phyloP scores from a whole-genome alignment of 371 early-diverging fungal species.

The Mortierella sp. region DNA sequence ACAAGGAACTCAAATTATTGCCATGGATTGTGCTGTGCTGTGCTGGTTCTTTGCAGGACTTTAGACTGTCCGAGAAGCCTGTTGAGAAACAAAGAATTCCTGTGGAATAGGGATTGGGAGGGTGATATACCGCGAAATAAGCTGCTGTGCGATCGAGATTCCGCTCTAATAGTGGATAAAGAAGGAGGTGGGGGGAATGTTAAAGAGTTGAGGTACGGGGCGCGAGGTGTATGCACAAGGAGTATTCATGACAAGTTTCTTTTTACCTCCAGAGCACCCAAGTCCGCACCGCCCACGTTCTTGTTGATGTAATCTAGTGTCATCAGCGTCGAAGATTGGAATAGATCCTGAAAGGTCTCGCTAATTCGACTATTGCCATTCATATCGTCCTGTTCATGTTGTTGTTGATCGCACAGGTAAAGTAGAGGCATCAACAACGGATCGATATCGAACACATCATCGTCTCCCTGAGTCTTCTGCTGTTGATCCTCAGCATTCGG shows the following conservation, averaged over 20 bases:
- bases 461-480: not conserved
- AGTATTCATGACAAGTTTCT: not conserved
- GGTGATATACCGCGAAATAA: constrained; percentile 20
- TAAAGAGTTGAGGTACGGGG: not conserved
- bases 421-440: constrained; percentile 45
- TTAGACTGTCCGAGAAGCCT: not conserved
- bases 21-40: too few species aligned
- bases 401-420: constrained; percentile 17
- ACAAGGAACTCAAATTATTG: too few species aligned
- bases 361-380: not conserved
- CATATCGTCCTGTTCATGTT: not conserved
- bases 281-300: constrained; percentile 12
- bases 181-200: not conserved
- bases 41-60: not conserved
- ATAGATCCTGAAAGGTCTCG: constrained; percentile 19
- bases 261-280: constrained; percentile 22
- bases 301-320: constrained; percentile 17
- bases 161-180: constrained; percentile 8
- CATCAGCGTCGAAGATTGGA: constrained; percentile 24
- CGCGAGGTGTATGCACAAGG: too few species aligned
- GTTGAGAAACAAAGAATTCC: constrained; percentile 29
- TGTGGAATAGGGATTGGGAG: constrained; percentile 35
- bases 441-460: constrained; percentile 46
- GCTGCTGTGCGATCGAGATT: constrained; percentile 21
- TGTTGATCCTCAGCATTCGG: not conserved